Evolutionary conservation across 202 grass and related monocot genomes (phyloP).

Genomic region (Zizania palustris): DNA sequence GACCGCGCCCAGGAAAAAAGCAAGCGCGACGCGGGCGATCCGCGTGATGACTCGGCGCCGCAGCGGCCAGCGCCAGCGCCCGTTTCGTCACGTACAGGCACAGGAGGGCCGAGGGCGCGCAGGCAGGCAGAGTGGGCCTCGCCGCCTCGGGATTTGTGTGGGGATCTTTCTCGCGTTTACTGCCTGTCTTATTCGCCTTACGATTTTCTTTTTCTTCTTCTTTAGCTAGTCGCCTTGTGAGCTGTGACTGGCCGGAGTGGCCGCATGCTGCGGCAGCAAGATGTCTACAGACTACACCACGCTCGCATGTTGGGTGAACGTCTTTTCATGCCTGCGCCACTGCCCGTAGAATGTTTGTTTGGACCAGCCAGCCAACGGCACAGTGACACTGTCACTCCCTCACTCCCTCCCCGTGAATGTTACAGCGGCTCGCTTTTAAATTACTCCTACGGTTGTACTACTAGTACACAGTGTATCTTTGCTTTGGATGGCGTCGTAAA

Average conservation of each 20-base stretch:
- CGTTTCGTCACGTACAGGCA: neutral
- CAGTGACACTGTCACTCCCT: neutral
- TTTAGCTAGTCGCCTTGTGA: neutral
- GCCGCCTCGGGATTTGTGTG: constrained; percentile 23
- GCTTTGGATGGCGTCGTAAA: neutral
- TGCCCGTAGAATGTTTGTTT: neutral
- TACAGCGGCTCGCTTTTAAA: neutral
- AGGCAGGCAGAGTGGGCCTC: neutral
- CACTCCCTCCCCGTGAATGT: neutral
- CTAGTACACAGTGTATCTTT: too few species aligned
- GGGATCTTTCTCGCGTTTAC: constrained; percentile 44
- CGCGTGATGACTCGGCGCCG: neutral
- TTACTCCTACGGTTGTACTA: too few species aligned
- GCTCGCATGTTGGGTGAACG: constrained; percentile 16
- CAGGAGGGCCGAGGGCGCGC: neutral
- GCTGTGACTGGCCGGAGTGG: neutral
- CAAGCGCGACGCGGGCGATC: neutral
- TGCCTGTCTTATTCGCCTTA: constrained; percentile 28
- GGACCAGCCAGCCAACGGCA: neutral
- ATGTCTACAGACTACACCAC: neutral
- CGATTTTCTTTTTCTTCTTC: neutral
- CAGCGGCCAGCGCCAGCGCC: neutral
- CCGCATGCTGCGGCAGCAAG: neutral
- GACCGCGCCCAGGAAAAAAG: neutral
- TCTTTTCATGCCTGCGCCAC: constrained; percentile 28